Evolutionary conservation across 2,329 filamentous ascomycete genomes (phyloP).

Genomic region (Arthrobotrys megalospora): DNA sequence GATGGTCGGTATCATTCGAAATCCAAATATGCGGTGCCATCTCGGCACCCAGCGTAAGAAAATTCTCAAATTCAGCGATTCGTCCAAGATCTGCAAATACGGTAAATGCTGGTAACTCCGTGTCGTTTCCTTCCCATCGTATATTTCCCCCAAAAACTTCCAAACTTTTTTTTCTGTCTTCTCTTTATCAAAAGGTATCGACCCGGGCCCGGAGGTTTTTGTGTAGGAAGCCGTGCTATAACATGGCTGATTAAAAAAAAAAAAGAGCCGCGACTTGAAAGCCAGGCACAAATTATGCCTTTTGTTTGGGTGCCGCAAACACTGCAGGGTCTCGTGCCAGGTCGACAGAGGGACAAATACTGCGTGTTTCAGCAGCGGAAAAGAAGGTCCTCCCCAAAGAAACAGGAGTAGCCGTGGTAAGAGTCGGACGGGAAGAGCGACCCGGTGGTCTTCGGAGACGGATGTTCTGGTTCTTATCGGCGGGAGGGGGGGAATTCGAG

Average conservation of each 20-base stretch:
- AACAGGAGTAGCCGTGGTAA: background rate
- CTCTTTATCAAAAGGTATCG: background rate
- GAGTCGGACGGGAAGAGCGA: too few relatives aligned
- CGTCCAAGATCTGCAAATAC: conserved; percentile 23
- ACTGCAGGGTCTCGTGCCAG: background rate
- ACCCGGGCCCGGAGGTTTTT: background rate
- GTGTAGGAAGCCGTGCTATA: background rate
- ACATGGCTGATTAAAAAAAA: conserved; percentile 14
- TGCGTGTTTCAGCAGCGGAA: conserved; percentile 42
- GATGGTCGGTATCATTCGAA: conserved; percentile 2
- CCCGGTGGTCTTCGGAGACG: background rate
- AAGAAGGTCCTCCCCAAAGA: background rate
- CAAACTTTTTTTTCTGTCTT: background rate
- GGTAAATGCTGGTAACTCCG: conserved; percentile 18
- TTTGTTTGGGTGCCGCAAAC: conserved; percentile 10
- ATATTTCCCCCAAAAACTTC: background rate
- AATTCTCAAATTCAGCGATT: conserved; percentile 12
- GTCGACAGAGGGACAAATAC: background rate
- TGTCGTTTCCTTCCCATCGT: conserved; percentile 37
- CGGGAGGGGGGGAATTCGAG: background rate
- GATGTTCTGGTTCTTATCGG: too few relatives aligned
- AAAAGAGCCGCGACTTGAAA: background rate
- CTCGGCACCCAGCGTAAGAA: conserved; percentile 30
- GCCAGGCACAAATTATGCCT: background rate
- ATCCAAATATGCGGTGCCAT: conserved; percentile 34